These are phyloP conservation scores for Clonostachys rhizophaga DNA, from an alignment of 2,329 filamentous ascomycete genomes.

Conservation along the genomic window DNA sequence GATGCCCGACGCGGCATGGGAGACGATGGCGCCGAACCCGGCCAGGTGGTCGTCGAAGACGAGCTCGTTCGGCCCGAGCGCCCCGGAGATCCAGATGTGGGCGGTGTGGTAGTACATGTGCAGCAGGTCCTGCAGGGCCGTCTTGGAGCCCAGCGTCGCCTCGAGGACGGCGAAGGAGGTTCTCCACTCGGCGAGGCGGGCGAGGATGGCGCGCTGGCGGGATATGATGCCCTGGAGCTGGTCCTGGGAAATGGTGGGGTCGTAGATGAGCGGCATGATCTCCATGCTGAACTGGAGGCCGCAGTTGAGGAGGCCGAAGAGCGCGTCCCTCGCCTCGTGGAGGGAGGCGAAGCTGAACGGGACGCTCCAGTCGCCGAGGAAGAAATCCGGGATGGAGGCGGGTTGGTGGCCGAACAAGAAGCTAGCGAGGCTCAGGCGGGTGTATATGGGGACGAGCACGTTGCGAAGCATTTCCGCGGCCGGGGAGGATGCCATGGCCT, in stretches of 20 bases:
- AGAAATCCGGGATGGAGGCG: constrained; percentile 22
- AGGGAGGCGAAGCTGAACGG: constrained; percentile 25
- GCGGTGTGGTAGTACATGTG: constrained; percentile 28
- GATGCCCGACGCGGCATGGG: constrained; percentile 21
- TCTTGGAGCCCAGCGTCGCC: constrained; percentile 8
- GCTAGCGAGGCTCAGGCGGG: constrained; percentile 32
- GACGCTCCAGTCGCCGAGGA: constrained; percentile 9
- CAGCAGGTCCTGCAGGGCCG: constrained; percentile 17
- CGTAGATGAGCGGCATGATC: constrained; percentile 15
- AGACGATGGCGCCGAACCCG: constrained; percentile 29
- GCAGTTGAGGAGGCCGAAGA: constrained; percentile 34
- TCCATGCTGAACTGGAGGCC: constrained; percentile 26
- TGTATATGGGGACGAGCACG: constrained; percentile 36
- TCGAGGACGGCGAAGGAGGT: constrained; percentile 19
- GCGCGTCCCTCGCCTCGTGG: constrained; percentile 16
- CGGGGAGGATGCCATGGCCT: constrained; percentile 11
- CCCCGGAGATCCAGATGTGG: constrained; percentile 22
- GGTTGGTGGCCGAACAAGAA: constrained; percentile 32
- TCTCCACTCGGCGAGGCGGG: constrained; percentile 18
- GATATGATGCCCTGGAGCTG: constrained; percentile 15
- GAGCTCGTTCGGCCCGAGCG: constrained; percentile 20
- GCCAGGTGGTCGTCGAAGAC: constrained; percentile 25
- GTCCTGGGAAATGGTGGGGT: constrained; percentile 12
- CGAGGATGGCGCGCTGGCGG: constrained; percentile 24
- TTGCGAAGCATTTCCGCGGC: constrained; percentile 30